Evolutionary conservation across 306 rosid species (phyloP).

Genomic region (Quercus bicolor): DNA sequence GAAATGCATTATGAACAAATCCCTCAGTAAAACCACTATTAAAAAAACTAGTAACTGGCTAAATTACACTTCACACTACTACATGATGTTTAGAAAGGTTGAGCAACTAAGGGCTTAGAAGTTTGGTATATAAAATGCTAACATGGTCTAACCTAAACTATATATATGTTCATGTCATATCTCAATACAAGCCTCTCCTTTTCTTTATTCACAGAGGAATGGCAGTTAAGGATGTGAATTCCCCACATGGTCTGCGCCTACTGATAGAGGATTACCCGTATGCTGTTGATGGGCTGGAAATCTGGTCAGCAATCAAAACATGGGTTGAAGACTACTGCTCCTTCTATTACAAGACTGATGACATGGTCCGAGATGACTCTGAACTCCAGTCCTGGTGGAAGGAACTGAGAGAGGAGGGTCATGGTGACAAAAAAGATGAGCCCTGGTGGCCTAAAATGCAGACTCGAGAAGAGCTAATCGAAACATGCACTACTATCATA

Average conservation of each 20-base stretch:
- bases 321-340: slow-evolving; percentile 67
- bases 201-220: slow-evolving; percentile 52
- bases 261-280: slow-evolving; percentile 73
- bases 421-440: slow-evolving; percentile 58
- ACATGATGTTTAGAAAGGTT: neutral
- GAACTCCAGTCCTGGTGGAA: slow-evolving; percentile 84
- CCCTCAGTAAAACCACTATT: neutral
- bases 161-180: neutral
- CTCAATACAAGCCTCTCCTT: slow-evolving; percentile 4
- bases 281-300: slow-evolving; percentile 80
- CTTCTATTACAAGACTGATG: slow-evolving; percentile 48
- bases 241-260: slow-evolving; percentile 52
- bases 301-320: slow-evolving; percentile 57
- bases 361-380: slow-evolving; percentile 25
- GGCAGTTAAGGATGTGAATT: slow-evolving; percentile 54
- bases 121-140: too few relatives aligned
- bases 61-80: neutral
- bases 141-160: neutral
- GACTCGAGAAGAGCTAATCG: slow-evolving; percentile 40
- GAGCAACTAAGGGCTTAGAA: neutral
- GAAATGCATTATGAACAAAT: neutral
- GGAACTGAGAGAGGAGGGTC: slow-evolving; percentile 63
- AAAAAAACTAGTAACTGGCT: neutral
- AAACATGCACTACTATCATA: slow-evolving; percentile 55
- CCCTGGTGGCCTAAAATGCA: slow-evolving; percentile 85